Evolutionary conservation across 2,329 filamentous ascomycete species (phyloP).

Genomic region (Nemania bipapillata): DNA sequence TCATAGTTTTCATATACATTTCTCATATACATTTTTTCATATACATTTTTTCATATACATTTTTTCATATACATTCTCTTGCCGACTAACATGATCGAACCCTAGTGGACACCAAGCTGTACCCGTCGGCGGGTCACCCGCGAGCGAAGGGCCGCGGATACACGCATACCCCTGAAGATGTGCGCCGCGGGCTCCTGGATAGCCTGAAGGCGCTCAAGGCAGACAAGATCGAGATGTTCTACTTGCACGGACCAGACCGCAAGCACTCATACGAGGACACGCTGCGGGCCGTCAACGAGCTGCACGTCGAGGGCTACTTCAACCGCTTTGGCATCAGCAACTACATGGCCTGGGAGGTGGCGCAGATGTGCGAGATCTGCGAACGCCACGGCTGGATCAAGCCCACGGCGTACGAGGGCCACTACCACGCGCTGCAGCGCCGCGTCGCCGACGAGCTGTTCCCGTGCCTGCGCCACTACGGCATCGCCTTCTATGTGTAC

Average conservation of each 20-base stretch:
- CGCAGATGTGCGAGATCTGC: conserved; percentile 57
- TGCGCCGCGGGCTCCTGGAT: conserved; percentile 48
- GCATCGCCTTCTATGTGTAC: conserved; percentile 59
- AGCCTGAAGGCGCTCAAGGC: conserved; percentile 51
- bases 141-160: conserved; percentile 16
- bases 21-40: too few species aligned
- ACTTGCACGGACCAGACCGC: conserved; percentile 58
- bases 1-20: too few species aligned
- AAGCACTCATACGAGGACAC: conserved; percentile 57
- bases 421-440: conserved; percentile 60
- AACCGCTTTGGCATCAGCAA: conserved; percentile 61
- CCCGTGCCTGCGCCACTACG: conserved; percentile 55
- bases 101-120: conserved; percentile 57
- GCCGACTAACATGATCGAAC: background rate
- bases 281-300: conserved; percentile 56
- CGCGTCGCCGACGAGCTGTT: conserved; percentile 57
- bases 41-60: too few species aligned
- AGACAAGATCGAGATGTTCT: conserved; percentile 40
- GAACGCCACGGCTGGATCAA: conserved; percentile 55
- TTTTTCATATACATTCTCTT: too few species aligned
- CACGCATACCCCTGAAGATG: conserved; percentile 46
- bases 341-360: conserved; percentile 58
- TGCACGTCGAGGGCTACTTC: conserved; percentile 47
- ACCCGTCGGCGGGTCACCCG: conserved; percentile 17
- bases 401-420: conserved; percentile 61